A percentile compares a stretch with the other conserved stretches of the same genome.
These are phyloP conservation scores for Fusarium sp. DNA, from an alignment of 2,329 filamentous ascomycete genomes.

Conservation along the genomic window DNA sequence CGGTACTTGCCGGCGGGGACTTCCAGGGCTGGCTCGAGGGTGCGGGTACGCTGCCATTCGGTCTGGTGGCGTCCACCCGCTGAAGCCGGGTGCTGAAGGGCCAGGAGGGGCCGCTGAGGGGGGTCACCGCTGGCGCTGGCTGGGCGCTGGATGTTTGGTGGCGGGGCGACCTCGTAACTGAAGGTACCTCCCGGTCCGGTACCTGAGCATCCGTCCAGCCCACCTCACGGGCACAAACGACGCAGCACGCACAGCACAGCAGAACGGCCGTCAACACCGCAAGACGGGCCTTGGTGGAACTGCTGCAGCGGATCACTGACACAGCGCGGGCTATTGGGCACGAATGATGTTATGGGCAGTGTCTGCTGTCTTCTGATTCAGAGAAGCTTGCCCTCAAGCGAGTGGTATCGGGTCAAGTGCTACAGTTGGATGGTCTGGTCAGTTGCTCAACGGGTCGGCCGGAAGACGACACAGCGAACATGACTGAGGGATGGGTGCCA, in stretches of 20 bases:
- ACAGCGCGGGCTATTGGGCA: background rate
- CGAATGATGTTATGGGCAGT: background rate
- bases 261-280: constrained; percentile 20
- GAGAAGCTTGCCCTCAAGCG: constrained; percentile 1
- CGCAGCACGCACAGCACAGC: background rate
- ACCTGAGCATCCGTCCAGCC: background rate
- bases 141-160: constrained; percentile 23
- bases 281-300: constrained; percentile 25
- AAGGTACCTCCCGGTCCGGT: constrained; percentile 6
- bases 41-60: constrained; percentile 20
- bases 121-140: constrained; percentile 15
- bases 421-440: constrained; percentile 20
- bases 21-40: constrained; percentile 15
- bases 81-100: constrained; percentile 17
- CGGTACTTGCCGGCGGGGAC: constrained; percentile 18
- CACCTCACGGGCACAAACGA: background rate
- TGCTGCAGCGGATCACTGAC: constrained; percentile 9
- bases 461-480: background rate
- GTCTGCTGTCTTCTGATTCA: background rate
- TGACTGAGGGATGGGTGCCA: constrained; percentile 2
- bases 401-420: constrained; percentile 18
- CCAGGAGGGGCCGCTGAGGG: constrained; percentile 24
- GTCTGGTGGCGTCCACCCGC: constrained; percentile 34
- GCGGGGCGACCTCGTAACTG: constrained; percentile 37
- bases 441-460: constrained; percentile 27